Conservation (phyloP, 495 filamentous ascomycete genomes). For the Gamarada debralockiae region DNA sequence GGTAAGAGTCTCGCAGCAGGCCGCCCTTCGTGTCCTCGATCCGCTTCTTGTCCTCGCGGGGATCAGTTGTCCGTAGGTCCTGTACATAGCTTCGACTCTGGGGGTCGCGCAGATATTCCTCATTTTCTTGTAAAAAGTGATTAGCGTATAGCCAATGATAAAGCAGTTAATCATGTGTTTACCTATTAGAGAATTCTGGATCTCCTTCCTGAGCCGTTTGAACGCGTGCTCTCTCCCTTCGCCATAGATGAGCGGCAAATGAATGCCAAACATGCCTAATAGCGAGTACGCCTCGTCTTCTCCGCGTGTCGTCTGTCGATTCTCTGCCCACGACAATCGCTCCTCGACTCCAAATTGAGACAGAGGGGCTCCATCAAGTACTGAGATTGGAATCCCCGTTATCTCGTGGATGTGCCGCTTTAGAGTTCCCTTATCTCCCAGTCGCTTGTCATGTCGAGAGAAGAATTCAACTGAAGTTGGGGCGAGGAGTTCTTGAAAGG, state of each 20-base stretch:
- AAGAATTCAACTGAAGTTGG: too few relatives aligned
- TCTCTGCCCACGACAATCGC: conserved; percentile 2
- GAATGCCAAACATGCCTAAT: background rate
- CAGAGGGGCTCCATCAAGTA: conserved; percentile 6
- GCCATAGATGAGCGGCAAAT: too few relatives aligned
- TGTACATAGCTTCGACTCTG: conserved; percentile 10
- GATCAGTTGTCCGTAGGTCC: conserved; percentile 23
- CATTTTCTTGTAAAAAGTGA: conserved; percentile 5
- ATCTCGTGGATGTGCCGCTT: conserved; percentile 2
- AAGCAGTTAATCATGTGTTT: conserved; percentile 6
- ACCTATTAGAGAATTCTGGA: conserved; percentile 7
- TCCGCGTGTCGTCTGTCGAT: background rate
- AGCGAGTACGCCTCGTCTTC: conserved; percentile 2
- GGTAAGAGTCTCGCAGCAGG: conserved; percentile 33
- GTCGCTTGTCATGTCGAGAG: background rate
- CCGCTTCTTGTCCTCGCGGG: conserved; percentile 28
- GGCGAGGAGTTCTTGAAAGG: too few relatives aligned
- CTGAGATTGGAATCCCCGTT: conserved; percentile 1
- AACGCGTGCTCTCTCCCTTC: background rate
- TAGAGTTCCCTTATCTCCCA: conserved; percentile 5
- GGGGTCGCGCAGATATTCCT: conserved; percentile 7
- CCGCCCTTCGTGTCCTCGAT: too few relatives aligned
- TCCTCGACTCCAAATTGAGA: conserved; percentile 3
- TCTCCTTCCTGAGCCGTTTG: conserved; percentile 3
- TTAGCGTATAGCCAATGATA: conserved; percentile 5